Evolutionary conservation across 1,284 basidiomycete genomes (phyloP), one percentile per base, ranked within the genome.

Genomic region (Wallemia ichthyophaga): DNA sequence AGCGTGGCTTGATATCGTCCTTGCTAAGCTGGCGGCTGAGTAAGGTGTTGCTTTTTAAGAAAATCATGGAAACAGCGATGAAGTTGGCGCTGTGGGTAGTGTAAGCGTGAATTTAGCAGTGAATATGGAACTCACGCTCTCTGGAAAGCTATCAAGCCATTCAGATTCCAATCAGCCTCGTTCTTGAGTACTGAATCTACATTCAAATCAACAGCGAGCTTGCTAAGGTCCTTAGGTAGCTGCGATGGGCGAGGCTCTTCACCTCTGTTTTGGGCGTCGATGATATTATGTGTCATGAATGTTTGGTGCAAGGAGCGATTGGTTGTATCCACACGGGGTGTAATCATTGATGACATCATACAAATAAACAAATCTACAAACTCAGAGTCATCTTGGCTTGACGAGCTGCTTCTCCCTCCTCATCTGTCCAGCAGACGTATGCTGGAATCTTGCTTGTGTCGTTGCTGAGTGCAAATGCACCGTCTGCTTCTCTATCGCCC

Each of bases 1-100:
- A 75, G 62, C 86, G 78, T 58, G 74, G 72, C 70, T 87, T 87
- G 71, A 87, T 79, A 66, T 86, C 75, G 56, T 81, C 76, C 26
- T 73, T 69, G 19, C 70, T 74, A 59, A 86, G 72, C 19, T 74
- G 70, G 26, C 75, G 71, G 61, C 80, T 75, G 56, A 85, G 71
- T 1, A 85, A 72, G n/a, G 79, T 76, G 64, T 87, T 83, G 63
- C 76, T 71, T 63, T 76, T 78, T 58, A 89, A 72, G 71, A 85
- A 89, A 65, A 85, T 86, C 80, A 73, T 69, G 3, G 70, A 68
- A n/a, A 68, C 64, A n/a, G 66, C 60, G 33, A 65, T 60, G 59
- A 65, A 66, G 63, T 66, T 67, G 59, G 67, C 66, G 2, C 62
- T 62, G 53, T 19, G 56, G 23, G n/a, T 27, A 19, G 17, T 2